phyloP scores from a whole-genome alignment of 139 green algal species.

The Eudorina sp. region DNA sequence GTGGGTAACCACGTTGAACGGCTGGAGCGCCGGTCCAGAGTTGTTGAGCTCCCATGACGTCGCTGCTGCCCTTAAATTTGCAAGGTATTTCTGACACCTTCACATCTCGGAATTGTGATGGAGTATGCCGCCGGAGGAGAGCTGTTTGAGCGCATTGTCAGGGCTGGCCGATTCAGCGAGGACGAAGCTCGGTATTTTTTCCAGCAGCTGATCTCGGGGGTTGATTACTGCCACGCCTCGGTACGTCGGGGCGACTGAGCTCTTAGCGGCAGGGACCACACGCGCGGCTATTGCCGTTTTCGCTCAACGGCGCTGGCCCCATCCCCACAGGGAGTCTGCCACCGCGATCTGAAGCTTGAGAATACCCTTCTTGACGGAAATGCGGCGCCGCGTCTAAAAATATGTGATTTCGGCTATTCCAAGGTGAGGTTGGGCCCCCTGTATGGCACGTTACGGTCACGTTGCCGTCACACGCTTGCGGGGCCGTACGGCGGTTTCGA shows the following conservation, averaged over 20 bases:
- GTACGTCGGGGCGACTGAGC: slow-evolving; percentile 52
- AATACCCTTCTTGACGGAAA: slow-evolving; percentile 97
- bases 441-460: slow-evolving; percentile 1
- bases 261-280: too few relatives aligned
- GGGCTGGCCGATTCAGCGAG: slow-evolving; percentile 92
- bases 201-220: slow-evolving; percentile 96
- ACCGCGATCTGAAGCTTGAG: slow-evolving; percentile 98
- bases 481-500: too few relatives aligned
- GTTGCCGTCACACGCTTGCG: too few relatives aligned
- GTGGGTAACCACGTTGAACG: slow-evolving; percentile 47
- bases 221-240: slow-evolving; percentile 94
- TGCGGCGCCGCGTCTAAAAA: slow-evolving; percentile 91
- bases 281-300: too few relatives aligned
- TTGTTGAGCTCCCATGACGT: too few relatives aligned
- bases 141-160: slow-evolving; percentile 97
- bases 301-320: too few relatives aligned
- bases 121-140: slow-evolving; percentile 93
- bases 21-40: too few relatives aligned
- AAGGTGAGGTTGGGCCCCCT: too few relatives aligned
- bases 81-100: slow-evolving; percentile 84
- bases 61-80: too few relatives aligned
- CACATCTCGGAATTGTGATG: slow-evolving; percentile 89
- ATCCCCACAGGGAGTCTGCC: slow-evolving; percentile 90
- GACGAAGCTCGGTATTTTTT: slow-evolving; percentile 99
- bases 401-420: slow-evolving; percentile 98